Percentiles rank a stretch among this genome's conserved stretches.
Conservation (phyloP, 768 basidiomycete genomes). For the Leccinum subtestaceum region DNA sequence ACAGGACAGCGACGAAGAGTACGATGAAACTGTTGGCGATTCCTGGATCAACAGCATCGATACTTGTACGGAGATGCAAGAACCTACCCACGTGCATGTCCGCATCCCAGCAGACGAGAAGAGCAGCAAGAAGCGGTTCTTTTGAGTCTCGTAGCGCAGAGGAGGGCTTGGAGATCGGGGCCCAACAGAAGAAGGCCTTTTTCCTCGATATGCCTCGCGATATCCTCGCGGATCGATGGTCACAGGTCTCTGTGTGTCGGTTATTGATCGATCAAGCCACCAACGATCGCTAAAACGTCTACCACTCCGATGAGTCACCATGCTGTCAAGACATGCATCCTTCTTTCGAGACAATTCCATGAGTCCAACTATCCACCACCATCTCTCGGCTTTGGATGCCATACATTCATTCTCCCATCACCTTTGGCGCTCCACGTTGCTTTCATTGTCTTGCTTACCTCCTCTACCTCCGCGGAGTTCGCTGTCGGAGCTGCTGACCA, state of each 20-base stretch:
- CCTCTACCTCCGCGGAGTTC: neutral
- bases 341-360: neutral
- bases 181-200: neutral
- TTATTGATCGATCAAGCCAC: constrained; percentile 14
- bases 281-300: neutral
- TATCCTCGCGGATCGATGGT: constrained; percentile 15
- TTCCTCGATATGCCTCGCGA: constrained; percentile 6
- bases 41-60: constrained; percentile 80
- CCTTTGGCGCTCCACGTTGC: neutral
- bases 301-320: neutral
- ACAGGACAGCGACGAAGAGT: constrained; percentile 29
- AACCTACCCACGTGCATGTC: constrained; percentile 64
- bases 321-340: neutral
- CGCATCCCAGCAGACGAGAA: constrained; percentile 75
- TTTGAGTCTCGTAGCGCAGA: constrained; percentile 35
- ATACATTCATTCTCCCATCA: neutral
- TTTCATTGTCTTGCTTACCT: neutral
- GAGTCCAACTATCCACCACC: neutral
- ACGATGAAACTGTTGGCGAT: constrained; percentile 79
- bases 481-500: neutral
- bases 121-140: constrained; percentile 69
- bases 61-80: constrained; percentile 56
- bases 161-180: neutral
- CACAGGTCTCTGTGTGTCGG: neutral
- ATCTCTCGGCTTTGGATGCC: neutral